Conservation (phyloP, 2,329 filamentous ascomycete genomes). For the Pseudogymnoascus sp. region DNA sequence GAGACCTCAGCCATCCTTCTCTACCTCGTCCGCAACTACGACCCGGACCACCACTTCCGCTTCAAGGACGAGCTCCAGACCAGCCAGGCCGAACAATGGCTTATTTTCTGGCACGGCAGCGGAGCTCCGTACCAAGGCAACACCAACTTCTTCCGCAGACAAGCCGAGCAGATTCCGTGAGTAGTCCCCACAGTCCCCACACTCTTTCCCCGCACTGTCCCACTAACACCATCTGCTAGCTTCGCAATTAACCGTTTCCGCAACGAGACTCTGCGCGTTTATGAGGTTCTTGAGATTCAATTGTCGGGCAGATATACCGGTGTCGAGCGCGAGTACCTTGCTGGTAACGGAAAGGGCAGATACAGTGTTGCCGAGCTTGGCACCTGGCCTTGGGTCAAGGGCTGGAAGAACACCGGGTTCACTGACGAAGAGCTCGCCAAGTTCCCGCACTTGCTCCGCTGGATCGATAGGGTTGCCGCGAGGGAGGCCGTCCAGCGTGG, state of each 20-base stretch:
- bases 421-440: constrained; percentile 40
- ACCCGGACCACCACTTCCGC: constrained; percentile 43
- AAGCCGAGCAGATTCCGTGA: constrained; percentile 40
- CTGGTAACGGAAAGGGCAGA: constrained; percentile 46
- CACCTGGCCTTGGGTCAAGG: constrained; percentile 44
- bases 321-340: constrained; percentile 43
- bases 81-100: constrained; percentile 43
- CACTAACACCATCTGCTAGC: constrained; percentile 6
- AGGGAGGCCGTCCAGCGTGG: constrained; percentile 35
- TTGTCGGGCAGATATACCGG: constrained; percentile 45
- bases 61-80: constrained; percentile 45
- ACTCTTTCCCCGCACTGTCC: constrained; percentile 4
- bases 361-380: constrained; percentile 48
- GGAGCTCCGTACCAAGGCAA: constrained; percentile 38
- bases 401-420: constrained; percentile 37
- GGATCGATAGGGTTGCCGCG: constrained; percentile 45
- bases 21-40: constrained; percentile 43
- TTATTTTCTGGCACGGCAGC: constrained; percentile 47
- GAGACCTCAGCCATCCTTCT: constrained; percentile 47
- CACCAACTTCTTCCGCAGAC: constrained; percentile 37
- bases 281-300: constrained; percentile 48
- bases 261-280: constrained; percentile 45
- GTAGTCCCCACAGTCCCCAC: constrained; percentile 18
- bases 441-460: constrained; percentile 46
- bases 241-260: constrained; percentile 44